phyloP scores from a whole-genome alignment of 805 yeast species.

The Starmera quercuum region DNA sequence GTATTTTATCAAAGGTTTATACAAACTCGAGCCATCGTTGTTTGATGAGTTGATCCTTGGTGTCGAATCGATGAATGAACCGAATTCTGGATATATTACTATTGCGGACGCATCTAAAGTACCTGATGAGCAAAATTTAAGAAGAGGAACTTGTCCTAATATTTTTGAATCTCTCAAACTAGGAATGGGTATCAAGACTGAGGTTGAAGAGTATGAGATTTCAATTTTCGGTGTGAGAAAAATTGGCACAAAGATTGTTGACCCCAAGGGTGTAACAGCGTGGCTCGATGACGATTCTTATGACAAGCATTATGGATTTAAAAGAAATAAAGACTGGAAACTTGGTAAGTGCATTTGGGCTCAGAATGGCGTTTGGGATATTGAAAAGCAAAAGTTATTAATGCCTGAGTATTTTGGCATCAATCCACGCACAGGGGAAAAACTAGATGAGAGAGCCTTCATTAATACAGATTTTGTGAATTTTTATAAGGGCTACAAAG shows the following conservation, averaged over 20 bases:
- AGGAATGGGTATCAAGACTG: slow-evolving; percentile 70
- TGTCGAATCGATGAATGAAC: slow-evolving; percentile 81
- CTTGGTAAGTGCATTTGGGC: slow-evolving; percentile 78
- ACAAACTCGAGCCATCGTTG: slow-evolving; percentile 33
- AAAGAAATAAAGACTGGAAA: slow-evolving; percentile 55
- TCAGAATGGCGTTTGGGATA: slow-evolving; percentile 70
- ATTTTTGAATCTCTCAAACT: slow-evolving; percentile 63
- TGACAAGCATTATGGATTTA: slow-evolving; percentile 67
- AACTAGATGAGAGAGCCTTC: slow-evolving; percentile 45
- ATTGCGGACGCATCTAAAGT: slow-evolving; percentile 42
- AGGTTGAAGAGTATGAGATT: slow-evolving; percentile 63
- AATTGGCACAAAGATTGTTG: slow-evolving; percentile 45
- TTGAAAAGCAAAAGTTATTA: slow-evolving; percentile 27
- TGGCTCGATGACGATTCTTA: slow-evolving; percentile 56
- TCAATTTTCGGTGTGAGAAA: slow-evolving; percentile 73
- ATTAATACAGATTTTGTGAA: slow-evolving; percentile 57
- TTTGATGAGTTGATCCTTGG: slow-evolving; percentile 55
- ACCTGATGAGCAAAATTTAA: slow-evolving; percentile 58
- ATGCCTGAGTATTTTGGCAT: slow-evolving; percentile 44
- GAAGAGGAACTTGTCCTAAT: slow-evolving; percentile 79
- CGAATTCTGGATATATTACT: slow-evolving; percentile 70
- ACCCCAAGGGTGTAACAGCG: slow-evolving; percentile 59
- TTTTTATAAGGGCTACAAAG: slow-evolving; percentile 47
- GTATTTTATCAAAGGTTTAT: slow-evolving; percentile 35
- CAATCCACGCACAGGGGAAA: slow-evolving; percentile 29